Base-by-base conservation (phyloP, 2,329 filamentous ascomycete species). In the Parafenestella ontariensis region DNA sequence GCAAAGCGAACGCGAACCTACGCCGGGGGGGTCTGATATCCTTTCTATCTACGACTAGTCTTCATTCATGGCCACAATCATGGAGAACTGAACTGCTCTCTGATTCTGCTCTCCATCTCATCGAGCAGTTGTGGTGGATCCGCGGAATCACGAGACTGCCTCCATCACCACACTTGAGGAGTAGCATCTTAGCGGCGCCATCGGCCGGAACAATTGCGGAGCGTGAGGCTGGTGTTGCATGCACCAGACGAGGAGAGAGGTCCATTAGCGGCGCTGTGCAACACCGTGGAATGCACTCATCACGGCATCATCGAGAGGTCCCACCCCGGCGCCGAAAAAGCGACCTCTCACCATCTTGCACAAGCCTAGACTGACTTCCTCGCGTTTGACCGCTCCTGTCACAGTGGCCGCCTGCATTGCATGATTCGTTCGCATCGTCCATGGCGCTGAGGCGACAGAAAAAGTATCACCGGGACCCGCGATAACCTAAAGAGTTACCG, bases 371-470 rank as follows among this genome's bases (percentile, higher is more conserved):
- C 57, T 51, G 47, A 31, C 52, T 40, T 48, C 59, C 54, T 52
- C 62, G 68, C 67, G 59, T 61, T 57, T 61, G 61, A 60, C 48
- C 52, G 54, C 51, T 59, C 58, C 63, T 65, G 70, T 70, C 69
- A 69, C 65, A 61, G 45, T 55, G 52, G 54, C 45, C 52, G 37
- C 52, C 58, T 66, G 68, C 65, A 65, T 53, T 56, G 46, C 68
- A 67, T 69, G 65, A 73, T 74, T 73, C 65, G 69, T 59, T 62
- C 53, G 56, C 54, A 58, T 26, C 40, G 33, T 44, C 40, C 52
- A 60, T 65, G 66, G 67, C 63, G 64, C 59, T 61, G 61, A 56
- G 59, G 56, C 58, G 62, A 62, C 62, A 61, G 59, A 58, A 72
- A 68, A 71, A 69, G 54, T 66, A 69, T 59, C 56, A 47, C 51